Evolutionary conservation across 768 basidiomycete species (phyloP).

Genomic region (Rubroboletus pulcherrimus): DNA sequence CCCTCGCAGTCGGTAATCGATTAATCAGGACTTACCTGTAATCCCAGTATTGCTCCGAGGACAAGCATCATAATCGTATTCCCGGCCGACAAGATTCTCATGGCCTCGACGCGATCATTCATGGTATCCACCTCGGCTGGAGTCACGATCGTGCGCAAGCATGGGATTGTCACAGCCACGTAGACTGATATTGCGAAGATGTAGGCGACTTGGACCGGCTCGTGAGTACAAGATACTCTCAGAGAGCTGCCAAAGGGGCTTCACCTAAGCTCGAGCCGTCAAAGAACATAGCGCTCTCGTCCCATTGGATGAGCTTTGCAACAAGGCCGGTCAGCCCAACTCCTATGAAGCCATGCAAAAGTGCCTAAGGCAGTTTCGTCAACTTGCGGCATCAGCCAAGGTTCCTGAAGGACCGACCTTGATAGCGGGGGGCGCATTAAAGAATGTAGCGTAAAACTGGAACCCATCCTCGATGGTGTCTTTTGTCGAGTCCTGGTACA

Average conservation of each 20-base stretch:
- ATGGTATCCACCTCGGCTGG: conserved; percentile 56
- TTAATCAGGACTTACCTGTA: conserved; percentile 56
- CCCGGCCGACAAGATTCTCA: conserved; percentile 79
- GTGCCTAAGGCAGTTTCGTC: conserved; percentile 47
- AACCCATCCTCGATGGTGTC: conserved; percentile 71
- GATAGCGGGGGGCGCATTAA: conserved; percentile 88
- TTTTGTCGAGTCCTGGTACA: conserved; percentile 67
- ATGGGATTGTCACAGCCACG: conserved; percentile 75
- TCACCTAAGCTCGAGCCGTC: conserved; percentile 85
- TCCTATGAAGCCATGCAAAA: conserved; percentile 82
- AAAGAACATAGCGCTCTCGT: conserved; percentile 92
- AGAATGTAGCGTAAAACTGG: conserved; percentile 91
- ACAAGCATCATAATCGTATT: conserved; percentile 79
- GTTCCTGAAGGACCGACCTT: conserved; percentile 52
- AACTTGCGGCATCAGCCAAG: not conserved
- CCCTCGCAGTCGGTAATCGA: not conserved
- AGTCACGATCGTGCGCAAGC: conserved; percentile 68
- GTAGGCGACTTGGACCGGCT: conserved; percentile 54
- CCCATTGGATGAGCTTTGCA: conserved; percentile 81
- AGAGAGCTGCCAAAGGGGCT: conserved; percentile 15
- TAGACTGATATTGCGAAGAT: conserved; percentile 78
- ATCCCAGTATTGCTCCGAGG: conserved; percentile 57
- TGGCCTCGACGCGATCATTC: conserved; percentile 68
- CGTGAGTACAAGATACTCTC: conserved; percentile 10
- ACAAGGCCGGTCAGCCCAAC: conserved; percentile 73